Base-by-base conservation (phyloP, 306 rosid genomes). In the Benincasa hispida region DNA sequence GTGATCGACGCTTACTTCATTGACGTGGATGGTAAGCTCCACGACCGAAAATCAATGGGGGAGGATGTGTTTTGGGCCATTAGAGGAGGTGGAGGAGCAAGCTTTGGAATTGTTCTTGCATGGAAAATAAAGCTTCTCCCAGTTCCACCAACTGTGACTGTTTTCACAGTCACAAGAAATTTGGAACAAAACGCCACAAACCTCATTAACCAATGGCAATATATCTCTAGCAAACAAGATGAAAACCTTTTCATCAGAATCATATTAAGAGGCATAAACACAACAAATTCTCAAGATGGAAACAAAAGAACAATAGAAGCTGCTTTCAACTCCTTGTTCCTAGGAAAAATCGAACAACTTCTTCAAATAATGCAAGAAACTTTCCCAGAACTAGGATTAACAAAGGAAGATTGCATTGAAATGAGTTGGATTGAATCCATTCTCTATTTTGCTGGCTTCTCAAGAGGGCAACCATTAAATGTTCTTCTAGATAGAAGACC, bases 371-470 rank as follows among this genome's bases (percentile, higher is more conserved):
- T 81, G 73, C 75, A 72, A 34, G 9, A 60, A 2, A 61, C 45
- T 51, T 77, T 81, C 45, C 74, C 81, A 1, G 81, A 77, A 51
- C 15, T 81, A n/a, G 81, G 78, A 8, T 15, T 77, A 39, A 11
- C 15, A 30, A 21, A 35, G 2, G 55, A 72, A 24, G 56, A 77
- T 11, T 77, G 84, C 56, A 45, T 1, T 0, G 69, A 77, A 62
- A 77, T 51, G 81, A 81, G 84, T 2, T 81, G 84, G 84, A 81
- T 81, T 39, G 51, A 81, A 9, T 39, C 45, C 45, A 10, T 39
- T 39, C 45, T 39, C 45, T 39, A 39, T 2, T 39, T 39, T 39
- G 45, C 45, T 39, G 45, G 45, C 45, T 39, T 39, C 45, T 6
- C 8, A 39, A 39, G 45, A 39, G 45, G 45, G 12, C 45, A 39